Evolutionary conservation across 352 stramenopile species (phyloP).

Genomic region (Globisporangium lucens): DNA sequence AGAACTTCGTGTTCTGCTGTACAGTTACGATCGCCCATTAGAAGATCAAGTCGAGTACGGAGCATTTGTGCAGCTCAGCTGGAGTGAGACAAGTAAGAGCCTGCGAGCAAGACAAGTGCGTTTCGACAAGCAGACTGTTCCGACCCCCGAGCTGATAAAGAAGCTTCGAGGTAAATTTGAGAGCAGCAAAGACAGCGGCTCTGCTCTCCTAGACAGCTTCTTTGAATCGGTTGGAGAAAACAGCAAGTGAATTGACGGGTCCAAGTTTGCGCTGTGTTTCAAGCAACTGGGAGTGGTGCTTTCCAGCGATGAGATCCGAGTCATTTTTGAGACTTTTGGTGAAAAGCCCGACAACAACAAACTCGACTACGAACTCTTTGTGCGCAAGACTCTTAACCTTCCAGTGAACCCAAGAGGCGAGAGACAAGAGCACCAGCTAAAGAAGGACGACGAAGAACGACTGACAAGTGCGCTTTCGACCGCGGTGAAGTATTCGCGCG

Average conservation of each 20-base stretch:
- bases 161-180: conserved; percentile 21
- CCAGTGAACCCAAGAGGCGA: neutral
- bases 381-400: conserved; percentile 16
- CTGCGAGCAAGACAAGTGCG: conserved; percentile 21
- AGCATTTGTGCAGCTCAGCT: conserved; percentile 59
- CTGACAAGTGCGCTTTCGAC: conserved; percentile 28
- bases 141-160: conserved; percentile 14
- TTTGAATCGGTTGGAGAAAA: conserved; percentile 9
- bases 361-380: conserved; percentile 27
- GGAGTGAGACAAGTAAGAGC: conserved; percentile 30
- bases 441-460: conserved; percentile 28
- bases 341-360: conserved; percentile 18
- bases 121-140: conserved; percentile 10
- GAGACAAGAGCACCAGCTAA: conserved; percentile 14
- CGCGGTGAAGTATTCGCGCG: conserved; percentile 29
- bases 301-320: conserved; percentile 20
- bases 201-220: conserved; percentile 22
- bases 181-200: conserved; percentile 3
- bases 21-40: conserved; percentile 50
- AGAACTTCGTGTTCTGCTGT: conserved; percentile 51
- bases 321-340: conserved; percentile 27
- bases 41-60: conserved; percentile 48
- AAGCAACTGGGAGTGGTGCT: conserved; percentile 27
- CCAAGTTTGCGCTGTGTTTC: conserved; percentile 28
- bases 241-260: conserved; percentile 19